These are phyloP conservation scores for Bertia moriformis DNA, from an alignment of 2,329 filamentous ascomycete genomes.

Conservation along the genomic window DNA sequence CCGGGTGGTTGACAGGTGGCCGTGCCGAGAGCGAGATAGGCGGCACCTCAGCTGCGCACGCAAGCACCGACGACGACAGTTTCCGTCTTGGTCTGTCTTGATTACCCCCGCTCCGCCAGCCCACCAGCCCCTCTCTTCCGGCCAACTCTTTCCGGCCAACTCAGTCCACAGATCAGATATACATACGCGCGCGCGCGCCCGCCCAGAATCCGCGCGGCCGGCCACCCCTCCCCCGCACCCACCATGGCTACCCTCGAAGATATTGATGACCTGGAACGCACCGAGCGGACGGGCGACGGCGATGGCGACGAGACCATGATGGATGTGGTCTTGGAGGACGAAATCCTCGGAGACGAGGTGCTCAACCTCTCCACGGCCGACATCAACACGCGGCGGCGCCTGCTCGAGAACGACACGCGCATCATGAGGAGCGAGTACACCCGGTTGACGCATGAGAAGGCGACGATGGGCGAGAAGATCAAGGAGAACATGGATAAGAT, in stretches of 20 bases:
- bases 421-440: slow-evolving; percentile 98
- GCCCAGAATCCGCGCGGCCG: no score
- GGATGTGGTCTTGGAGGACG: slow-evolving; percentile 50
- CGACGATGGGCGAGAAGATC: slow-evolving; percentile 94
- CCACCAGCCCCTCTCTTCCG: no score
- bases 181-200: no score
- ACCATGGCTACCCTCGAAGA: slow-evolving; percentile 83
- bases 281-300: slow-evolving; percentile 46
- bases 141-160: no score
- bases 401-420: slow-evolving; percentile 91
- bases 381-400: slow-evolving; percentile 75
- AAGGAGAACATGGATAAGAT: slow-evolving; percentile 99
- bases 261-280: slow-evolving; percentile 75
- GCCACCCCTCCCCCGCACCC: slow-evolving; percentile 6
- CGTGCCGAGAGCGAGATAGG: no score
- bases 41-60: no score
- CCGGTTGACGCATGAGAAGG: slow-evolving; percentile 85
- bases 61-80: no score
- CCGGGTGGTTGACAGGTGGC: no score
- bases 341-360: slow-evolving; percentile 84
- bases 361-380: slow-evolving; percentile 85
- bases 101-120: no score
- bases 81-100: no score
- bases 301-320: slow-evolving; percentile 36
- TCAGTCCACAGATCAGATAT: no score